Conservation (phyloP, 257 asterid species). For the Salvia splendens region DNA sequence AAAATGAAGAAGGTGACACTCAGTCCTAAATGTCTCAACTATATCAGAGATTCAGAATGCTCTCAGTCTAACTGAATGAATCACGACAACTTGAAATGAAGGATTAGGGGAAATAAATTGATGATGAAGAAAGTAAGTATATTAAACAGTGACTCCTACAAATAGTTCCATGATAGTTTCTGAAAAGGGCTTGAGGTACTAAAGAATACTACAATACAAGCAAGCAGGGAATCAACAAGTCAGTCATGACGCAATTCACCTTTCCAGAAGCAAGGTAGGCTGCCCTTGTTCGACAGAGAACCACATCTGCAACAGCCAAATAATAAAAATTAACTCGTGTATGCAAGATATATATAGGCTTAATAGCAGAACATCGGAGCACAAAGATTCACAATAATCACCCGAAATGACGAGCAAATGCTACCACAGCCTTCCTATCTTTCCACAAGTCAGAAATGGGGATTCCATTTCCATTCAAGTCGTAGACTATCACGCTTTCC, state of each 20-base stretch:
- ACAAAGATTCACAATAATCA: conserved; percentile 30
- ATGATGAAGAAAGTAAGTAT: neutral
- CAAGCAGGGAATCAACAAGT: conserved; percentile 1
- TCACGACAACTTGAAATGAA: neutral
- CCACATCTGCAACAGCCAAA: conserved; percentile 69
- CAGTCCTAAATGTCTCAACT: neutral
- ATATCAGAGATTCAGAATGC: neutral
- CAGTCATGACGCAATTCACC: conserved; percentile 44
- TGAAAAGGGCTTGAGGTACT: neutral
- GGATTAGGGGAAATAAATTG: neutral
- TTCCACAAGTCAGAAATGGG: conserved; percentile 87
- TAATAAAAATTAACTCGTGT: neutral
- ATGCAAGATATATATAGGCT: conserved; percentile 13
- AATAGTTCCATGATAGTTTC: conserved; percentile 7
- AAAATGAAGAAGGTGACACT: neutral
- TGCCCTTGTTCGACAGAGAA: conserved; percentile 89
- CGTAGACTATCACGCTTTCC: conserved; percentile 62
- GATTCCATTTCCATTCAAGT: conserved; percentile 63
- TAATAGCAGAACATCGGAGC: conserved; percentile 13
- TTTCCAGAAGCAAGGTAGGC: conserved; percentile 80
- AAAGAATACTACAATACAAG: neutral
- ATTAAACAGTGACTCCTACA: neutral
- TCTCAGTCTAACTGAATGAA: neutral
- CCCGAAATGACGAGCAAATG: conserved; percentile 99
- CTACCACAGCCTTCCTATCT: conserved; percentile 92